Evolutionary conservation across 345 rosid genomes (phyloP).

Genomic region (Odontarrhena argentea): DNA sequence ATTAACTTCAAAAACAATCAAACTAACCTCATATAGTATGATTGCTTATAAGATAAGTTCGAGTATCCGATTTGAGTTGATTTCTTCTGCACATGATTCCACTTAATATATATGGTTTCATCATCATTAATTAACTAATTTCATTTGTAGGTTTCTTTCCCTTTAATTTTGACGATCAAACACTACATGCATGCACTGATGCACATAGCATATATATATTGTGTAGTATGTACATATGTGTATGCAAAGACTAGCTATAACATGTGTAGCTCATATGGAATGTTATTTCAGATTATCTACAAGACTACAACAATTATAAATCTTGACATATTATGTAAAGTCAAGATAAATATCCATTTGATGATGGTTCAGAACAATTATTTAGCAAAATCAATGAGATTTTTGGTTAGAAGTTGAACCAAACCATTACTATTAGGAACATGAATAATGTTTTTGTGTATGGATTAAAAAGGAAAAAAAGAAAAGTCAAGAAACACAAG

Average conservation of each 20-base stretch:
- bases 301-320: no score
- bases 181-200: neutral
- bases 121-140: slow-evolving; percentile 8
- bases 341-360: no score
- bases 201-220: neutral
- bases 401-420: slow-evolving; percentile 33
- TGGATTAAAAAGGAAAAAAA: slow-evolving; percentile 21
- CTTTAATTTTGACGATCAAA: slow-evolving; percentile 13
- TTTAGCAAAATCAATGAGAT: neutral
- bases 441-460: slow-evolving; percentile 19
- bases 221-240: neutral
- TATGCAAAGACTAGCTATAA: no score
- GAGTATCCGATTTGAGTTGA: slow-evolving; percentile 6
- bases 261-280: no score
- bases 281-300: no score
- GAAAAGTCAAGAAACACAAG: slow-evolving; percentile 21
- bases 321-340: no score
- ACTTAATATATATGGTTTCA: slow-evolving; percentile 23
- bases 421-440: slow-evolving; percentile 1
- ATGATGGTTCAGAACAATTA: neutral
- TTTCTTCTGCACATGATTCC: slow-evolving; percentile 21
- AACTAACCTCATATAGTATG: slow-evolving; percentile 5
- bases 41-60: slow-evolving; percentile 2
- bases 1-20: slow-evolving; percentile 14
- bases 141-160: slow-evolving; percentile 1